Base-by-base conservation (phyloP, 164 flowering plant genomes). In the Tetracentron sinense region DNA sequence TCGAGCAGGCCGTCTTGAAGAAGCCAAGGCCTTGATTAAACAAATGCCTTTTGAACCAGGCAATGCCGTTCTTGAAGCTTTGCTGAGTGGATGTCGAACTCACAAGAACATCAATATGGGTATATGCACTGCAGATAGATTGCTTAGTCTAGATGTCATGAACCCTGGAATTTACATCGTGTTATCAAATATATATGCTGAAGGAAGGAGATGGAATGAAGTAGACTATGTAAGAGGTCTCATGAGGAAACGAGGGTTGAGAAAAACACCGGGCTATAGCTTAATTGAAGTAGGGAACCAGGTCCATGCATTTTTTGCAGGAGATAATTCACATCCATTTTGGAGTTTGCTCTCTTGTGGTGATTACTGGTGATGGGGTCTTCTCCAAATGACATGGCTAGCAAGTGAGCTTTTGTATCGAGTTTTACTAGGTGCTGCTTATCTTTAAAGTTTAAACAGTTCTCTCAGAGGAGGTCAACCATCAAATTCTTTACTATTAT, bases 121-220 rank as follows among this genome's bases (percentile, higher is more conserved):
- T 16, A 62, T 80, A 44, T 60, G 51, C 38, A 70, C 65, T 52
- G 81, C 83, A 35, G 78, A 81, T 60, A 76, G 58, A 64, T 48
- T 81, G 52, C 80, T 81, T 23, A 11, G 31, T 47, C 65, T 81
- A 49, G 84, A 76, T 47, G 35, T 75, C 30, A 64, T 42, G 64
- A 76, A 81, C 47, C 75, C 82, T 6, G 82, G 82, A 42, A 74
- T 74, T 48, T 78, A 81, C 51, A 56, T 81, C 17, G 48, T 76
- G 57, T 29, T 81, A n/a, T 81, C 84, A 49, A 81, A 76, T 60
- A 74, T 81, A 20, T 81, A 76, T 66, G 84, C 82, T 17, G 66
- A 61, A 69, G 82, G 63, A 42, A 65, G 75, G 61, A 71, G 71
- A 70, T 81, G 81, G 84, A 74, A 65, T 47, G 66, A 68, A 27